Percentiles rank a stretch among this genome's conserved stretches.
Evolutionary conservation across 768 basidiomycete species (phyloP).

Genomic region (Myochromella boudieri): DNA sequence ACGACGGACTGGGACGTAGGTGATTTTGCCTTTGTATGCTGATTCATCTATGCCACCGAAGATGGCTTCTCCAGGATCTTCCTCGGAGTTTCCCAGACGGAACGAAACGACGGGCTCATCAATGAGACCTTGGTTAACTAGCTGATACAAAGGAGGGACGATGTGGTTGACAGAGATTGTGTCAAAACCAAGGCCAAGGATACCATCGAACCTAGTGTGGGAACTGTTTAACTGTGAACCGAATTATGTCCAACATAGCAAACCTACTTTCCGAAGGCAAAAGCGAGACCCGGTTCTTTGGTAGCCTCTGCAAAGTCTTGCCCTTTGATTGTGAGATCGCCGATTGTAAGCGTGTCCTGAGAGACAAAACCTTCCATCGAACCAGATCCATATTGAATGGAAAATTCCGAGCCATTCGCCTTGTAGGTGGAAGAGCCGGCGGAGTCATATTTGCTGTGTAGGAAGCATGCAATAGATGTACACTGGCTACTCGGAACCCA

Average conservation of each 20-base stretch:
- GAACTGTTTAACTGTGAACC: neutral
- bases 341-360: constrained; percentile 75
- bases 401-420: constrained; percentile 84
- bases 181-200: constrained; percentile 91
- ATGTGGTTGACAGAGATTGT: constrained; percentile 95
- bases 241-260: neutral
- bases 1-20: constrained; percentile 88
- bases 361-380: constrained; percentile 97
- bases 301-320: constrained; percentile 95
- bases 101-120: constrained; percentile 92
- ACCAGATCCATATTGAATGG: constrained; percentile 93
- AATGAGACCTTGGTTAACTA: constrained; percentile 81
- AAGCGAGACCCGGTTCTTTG: constrained; percentile 95
- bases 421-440: constrained; percentile 79
- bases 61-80: constrained; percentile 86
- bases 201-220: constrained; percentile 81
- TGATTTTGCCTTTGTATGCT: constrained; percentile 79
- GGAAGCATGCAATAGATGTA: constrained; percentile 90
- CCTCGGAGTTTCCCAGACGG: constrained; percentile 83
- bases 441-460: constrained; percentile 92
- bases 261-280: constrained; percentile 91
- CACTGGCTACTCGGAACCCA: constrained; percentile 88
- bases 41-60: constrained; percentile 86
- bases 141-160: constrained; percentile 90
- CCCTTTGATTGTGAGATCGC: constrained; percentile 70